Percentiles rank a stretch among this genome's conserved stretches.
Conservation (phyloP, 2,329 filamentous ascomycete species). For the Mycosphaerella arachidis region DNA sequence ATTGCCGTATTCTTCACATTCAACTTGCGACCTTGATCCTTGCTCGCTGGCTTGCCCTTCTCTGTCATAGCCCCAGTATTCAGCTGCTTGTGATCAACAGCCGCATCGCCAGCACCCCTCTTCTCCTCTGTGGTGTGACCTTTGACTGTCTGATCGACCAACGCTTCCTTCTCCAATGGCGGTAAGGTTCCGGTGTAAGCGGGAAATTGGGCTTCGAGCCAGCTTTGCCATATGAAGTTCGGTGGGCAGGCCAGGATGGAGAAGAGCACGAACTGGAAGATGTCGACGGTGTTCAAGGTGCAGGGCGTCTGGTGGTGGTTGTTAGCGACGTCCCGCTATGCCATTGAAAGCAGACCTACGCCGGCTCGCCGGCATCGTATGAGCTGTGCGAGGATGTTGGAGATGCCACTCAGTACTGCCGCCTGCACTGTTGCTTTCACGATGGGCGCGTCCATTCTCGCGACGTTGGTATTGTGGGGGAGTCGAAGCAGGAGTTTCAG, state of each 20-base stretch:
- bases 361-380: constrained; percentile 59
- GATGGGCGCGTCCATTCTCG: constrained; percentile 49
- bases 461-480: neutral
- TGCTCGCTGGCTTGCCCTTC: constrained; percentile 6
- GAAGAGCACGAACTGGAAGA: constrained; percentile 70
- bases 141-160: constrained; percentile 29
- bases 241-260: constrained; percentile 69
- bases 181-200: constrained; percentile 47
- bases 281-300: constrained; percentile 59
- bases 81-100: neutral
- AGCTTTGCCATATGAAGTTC: constrained; percentile 83
- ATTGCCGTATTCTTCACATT: constrained; percentile 60
- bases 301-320: constrained; percentile 32
- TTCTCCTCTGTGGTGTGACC: constrained; percentile 23
- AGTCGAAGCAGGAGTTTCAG: neutral
- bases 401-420: constrained; percentile 59
- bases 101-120: constrained; percentile 5
- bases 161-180: constrained; percentile 29
- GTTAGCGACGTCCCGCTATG: neutral
- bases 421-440: constrained; percentile 61
- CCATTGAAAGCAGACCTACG: constrained; percentile 39
- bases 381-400: constrained; percentile 69
- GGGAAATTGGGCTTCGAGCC: constrained; percentile 70
- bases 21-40: constrained; percentile 28
- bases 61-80: constrained; percentile 30